phyloP scores from a whole-genome alignment of 177 flowering plant species.

The Tripterygium wilfordii region DNA sequence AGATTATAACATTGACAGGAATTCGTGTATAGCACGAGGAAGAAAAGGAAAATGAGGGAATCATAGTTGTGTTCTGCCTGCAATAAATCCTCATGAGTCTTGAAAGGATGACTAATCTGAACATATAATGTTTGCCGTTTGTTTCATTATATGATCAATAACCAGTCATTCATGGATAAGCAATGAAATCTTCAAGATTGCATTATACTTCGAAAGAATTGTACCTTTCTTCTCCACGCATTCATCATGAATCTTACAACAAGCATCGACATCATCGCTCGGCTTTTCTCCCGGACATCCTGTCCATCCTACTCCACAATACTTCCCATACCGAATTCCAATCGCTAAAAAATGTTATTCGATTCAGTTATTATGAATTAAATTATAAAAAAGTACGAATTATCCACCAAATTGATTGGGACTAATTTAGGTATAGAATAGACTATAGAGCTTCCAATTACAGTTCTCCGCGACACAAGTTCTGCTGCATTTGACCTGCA shows the following conservation, averaged over 20 bases:
- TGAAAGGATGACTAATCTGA: too few relatives aligned
- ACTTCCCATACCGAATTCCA: slow-evolving; percentile 86
- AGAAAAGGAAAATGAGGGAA: too few relatives aligned
- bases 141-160: too few relatives aligned
- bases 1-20: too few relatives aligned
- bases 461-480: slow-evolving; percentile 59
- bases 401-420: not conserved
- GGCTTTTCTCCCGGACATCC: slow-evolving; percentile 92
- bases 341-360: slow-evolving; percentile 46
- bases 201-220: not conserved
- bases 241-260: slow-evolving; percentile 81
- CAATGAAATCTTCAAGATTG: too few relatives aligned
- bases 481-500: slow-evolving; percentile 64
- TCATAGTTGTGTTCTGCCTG: too few relatives aligned
- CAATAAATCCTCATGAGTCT: too few relatives aligned
- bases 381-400: not conserved
- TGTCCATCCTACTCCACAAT: slow-evolving; percentile 82
- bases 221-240: slow-evolving; percentile 77
- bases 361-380: not conserved
- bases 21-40: too few relatives aligned
- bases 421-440: not conserved
- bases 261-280: slow-evolving; percentile 87
- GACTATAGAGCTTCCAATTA: slow-evolving; percentile 27
- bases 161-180: too few relatives aligned
- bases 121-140: too few relatives aligned